Conservation (phyloP, 23 red algal species). For the Chondrus crispus region DNA sequence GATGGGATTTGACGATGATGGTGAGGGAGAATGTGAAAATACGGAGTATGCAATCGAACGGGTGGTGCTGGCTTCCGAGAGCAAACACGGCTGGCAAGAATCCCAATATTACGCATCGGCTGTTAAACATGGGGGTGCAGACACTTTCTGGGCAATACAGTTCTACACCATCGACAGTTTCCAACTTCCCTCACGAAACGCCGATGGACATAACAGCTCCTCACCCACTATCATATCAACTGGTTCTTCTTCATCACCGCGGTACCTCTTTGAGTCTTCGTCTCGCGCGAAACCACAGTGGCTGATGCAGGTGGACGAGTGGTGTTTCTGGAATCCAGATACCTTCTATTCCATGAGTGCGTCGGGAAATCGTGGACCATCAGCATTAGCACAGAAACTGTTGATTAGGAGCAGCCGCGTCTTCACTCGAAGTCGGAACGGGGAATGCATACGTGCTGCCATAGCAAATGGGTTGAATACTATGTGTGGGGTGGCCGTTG, state of each 20-base stretch:
- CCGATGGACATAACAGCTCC: too few species aligned
- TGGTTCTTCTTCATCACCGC: background rate
- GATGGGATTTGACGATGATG: too few species aligned
- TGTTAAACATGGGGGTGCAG: background rate
- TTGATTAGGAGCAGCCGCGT: background rate
- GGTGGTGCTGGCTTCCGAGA: background rate
- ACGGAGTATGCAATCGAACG: background rate
- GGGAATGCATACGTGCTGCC: background rate
- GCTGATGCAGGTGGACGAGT: background rate
- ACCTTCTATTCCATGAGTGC: background rate
- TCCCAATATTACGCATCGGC: background rate
- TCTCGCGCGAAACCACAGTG: background rate
- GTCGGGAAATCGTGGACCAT: background rate
- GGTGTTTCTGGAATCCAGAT: background rate
- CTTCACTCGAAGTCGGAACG: background rate
- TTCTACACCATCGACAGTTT: background rate
- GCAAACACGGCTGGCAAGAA: background rate
- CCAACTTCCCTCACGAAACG: background rate
- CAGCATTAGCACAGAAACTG: background rate
- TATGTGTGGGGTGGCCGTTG: too few species aligned
- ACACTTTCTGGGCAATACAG: background rate
- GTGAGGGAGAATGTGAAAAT: background rate
- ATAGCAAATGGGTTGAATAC: too few species aligned
- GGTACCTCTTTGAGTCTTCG: background rate
- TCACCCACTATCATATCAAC: too few species aligned